Percentiles rank a stretch among this genome's conserved stretches.
Evolutionary conservation across 805 yeast genomes (phyloP).

Genomic region (Candida xiaguanensis): DNA sequence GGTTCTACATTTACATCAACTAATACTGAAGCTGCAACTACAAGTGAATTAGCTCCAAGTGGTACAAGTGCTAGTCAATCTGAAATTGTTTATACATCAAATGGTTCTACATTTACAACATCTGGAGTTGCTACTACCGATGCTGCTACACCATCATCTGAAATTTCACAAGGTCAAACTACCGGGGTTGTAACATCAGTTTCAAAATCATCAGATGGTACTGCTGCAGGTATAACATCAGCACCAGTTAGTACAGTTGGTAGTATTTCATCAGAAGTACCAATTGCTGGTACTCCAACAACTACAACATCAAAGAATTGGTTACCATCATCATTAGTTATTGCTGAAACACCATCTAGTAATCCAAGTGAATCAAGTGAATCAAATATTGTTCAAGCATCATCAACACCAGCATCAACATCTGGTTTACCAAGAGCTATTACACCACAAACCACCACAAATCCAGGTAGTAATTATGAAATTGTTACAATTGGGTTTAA

Average conservation of each 20-base stretch:
- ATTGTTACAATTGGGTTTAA: slow-evolving; percentile 77
- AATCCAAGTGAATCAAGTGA: slow-evolving; percentile 24
- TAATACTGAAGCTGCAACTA: background rate
- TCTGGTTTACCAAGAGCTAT: slow-evolving; percentile 73
- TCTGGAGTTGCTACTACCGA: background rate
- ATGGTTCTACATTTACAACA: background rate
- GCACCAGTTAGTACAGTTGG: slow-evolving; percentile 7
- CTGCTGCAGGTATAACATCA: slow-evolving; percentile 4
- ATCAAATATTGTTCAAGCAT: slow-evolving; percentile 30
- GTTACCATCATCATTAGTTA: slow-evolving; percentile 35
- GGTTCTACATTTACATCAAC: background rate
- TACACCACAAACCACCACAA: slow-evolving; percentile 56
- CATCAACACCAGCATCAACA: slow-evolving; percentile 27
- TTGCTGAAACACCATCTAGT: slow-evolving; percentile 17
- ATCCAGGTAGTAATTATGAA: slow-evolving; percentile 44
- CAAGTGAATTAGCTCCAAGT: background rate
- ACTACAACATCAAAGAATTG: slow-evolving; percentile 19
- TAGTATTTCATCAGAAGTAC: slow-evolving; percentile 7
- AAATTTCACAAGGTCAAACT: too few relatives aligned
- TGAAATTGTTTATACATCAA: background rate
- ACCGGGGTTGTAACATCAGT: too few relatives aligned
- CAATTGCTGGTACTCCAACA: slow-evolving; percentile 9
- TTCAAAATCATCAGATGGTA: background rate
- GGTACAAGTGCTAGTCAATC: background rate
- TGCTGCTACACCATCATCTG: background rate